These are phyloP conservation scores for Xylaria sp. DNA, from an alignment of 2,329 filamentous ascomycete species.

Conservation along the genomic window DNA sequence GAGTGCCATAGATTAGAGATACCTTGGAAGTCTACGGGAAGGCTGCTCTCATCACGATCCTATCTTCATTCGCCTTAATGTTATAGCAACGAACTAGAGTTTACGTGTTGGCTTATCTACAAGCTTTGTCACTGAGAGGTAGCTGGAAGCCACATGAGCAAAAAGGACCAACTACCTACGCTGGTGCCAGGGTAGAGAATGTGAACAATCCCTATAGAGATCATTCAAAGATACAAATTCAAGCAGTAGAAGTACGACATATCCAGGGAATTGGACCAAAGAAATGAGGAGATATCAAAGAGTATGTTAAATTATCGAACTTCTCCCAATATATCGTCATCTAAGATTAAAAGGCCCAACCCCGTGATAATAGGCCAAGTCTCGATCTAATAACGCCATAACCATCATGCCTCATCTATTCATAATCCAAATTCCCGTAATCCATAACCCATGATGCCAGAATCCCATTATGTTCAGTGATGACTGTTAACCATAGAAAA, in stretches of 20 bases:
- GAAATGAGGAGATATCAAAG: conserved; percentile 1
- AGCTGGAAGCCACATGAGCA: too few species aligned
- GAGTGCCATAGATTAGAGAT: too few species aligned
- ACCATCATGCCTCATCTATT: conserved; percentile 32
- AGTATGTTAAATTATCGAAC: neutral
- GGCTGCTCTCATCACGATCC: too few species aligned
- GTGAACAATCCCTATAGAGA: neutral
- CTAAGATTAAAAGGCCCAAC: conserved; percentile 16
- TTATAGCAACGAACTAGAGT: neutral
- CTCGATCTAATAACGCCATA: conserved; percentile 33
- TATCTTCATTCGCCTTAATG: neutral
- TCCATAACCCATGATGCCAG: conserved; percentile 32
- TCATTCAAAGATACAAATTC: neutral
- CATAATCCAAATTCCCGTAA: conserved; percentile 19
- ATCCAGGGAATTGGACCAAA: too few species aligned
- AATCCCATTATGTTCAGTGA: conserved; percentile 19
- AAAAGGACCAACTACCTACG: neutral
- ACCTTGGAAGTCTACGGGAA: too few species aligned
- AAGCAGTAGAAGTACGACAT: neutral
- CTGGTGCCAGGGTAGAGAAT: neutral
- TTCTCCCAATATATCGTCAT: conserved; percentile 8
- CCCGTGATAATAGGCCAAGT: conserved; percentile 13
- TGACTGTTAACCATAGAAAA: conserved; percentile 5
- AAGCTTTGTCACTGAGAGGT: too few species aligned
- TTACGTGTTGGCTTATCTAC: too few species aligned